Conservation (phyloP, 1,139 yeast species). For the Diutina siamensis region DNA sequence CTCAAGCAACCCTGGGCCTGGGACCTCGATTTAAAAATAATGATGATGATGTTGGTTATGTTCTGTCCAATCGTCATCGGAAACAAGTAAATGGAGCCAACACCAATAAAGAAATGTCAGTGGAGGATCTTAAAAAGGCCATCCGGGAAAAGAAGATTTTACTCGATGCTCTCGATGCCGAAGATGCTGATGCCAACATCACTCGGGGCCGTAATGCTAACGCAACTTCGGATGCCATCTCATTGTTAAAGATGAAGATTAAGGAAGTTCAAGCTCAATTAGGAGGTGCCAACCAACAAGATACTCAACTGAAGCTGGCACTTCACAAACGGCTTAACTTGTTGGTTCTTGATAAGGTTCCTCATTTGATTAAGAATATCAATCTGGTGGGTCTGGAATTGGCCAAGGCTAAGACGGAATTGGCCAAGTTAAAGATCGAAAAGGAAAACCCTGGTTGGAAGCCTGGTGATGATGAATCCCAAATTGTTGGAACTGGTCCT, state of each 20-base stretch:
- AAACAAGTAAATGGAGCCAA: constrained; percentile 11
- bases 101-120: constrained; percentile 18
- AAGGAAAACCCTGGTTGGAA: constrained; percentile 52
- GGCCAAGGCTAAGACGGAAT: constrained; percentile 52
- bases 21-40: constrained; percentile 57
- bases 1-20: constrained; percentile 21
- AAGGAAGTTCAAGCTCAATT: constrained; percentile 41
- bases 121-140: constrained; percentile 46
- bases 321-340: constrained; percentile 39
- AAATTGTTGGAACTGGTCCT: constrained; percentile 69
- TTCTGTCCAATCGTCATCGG: constrained; percentile 57
- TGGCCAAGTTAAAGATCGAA: constrained; percentile 42
- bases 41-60: constrained; percentile 51
- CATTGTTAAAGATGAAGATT: constrained; percentile 51
- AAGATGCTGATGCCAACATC: constrained; percentile 39
- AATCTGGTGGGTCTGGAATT: constrained; percentile 55
- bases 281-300: constrained; percentile 17
- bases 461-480: constrained; percentile 37
- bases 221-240: constrained; percentile 39
- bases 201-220: constrained; percentile 14
- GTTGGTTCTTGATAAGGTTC: constrained; percentile 54
- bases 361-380: constrained; percentile 53
- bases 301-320: constrained; percentile 28
- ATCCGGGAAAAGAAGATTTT: constrained; percentile 61
- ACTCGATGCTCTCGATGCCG: constrained; percentile 61